These are phyloP conservation scores for Xylariomycetidae sp. DNA, from an alignment of 2,329 filamentous ascomycete species.

Conservation along the genomic window DNA sequence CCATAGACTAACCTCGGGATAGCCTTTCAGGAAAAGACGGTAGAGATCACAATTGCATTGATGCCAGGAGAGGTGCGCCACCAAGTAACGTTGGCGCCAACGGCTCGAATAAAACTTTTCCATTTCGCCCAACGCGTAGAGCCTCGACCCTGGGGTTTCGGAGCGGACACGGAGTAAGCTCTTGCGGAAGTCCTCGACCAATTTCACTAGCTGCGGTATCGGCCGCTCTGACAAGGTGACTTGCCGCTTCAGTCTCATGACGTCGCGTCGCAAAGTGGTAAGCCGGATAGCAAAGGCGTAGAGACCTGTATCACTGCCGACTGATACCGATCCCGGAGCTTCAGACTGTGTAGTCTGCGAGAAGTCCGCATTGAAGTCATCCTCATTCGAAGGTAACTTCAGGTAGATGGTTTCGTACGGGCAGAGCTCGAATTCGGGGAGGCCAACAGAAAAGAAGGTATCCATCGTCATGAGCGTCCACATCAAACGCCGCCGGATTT, in stretches of 20 bases:
- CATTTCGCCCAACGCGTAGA: too few species aligned
- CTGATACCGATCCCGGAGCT: too few species aligned
- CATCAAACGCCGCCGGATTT: slow-evolving; percentile 36
- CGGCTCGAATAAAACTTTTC: too few species aligned
- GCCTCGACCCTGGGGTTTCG: too few species aligned
- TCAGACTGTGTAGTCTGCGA: slow-evolving; percentile 8
- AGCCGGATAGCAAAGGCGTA: slow-evolving; percentile 13
- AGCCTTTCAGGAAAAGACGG: slow-evolving; percentile 7
- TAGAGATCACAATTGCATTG: slow-evolving; percentile 9
- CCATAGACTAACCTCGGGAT: slow-evolving; percentile 7
- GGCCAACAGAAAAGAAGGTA: slow-evolving; percentile 34
- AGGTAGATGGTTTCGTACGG: slow-evolving; percentile 35
- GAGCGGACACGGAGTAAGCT: slow-evolving; percentile 9
- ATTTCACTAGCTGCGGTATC: slow-evolving; percentile 11
- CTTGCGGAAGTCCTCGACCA: slow-evolving; percentile 14
- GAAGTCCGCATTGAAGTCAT: slow-evolving; percentile 28
- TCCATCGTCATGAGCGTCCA: slow-evolving; percentile 40
- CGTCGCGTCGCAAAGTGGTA: slow-evolving; percentile 14
- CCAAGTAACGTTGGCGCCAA: slow-evolving; percentile 3
- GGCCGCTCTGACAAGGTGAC: slow-evolving; percentile 16
- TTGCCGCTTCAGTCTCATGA: slow-evolving; percentile 15
- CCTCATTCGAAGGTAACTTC: slow-evolving; percentile 36
- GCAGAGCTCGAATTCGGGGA: slow-evolving; percentile 40
- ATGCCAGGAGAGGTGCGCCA: slow-evolving; percentile 6
- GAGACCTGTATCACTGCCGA: too few species aligned